These are phyloP conservation scores for Basidiobolus meristosporus DNA, from an alignment of 371 early-diverging fungal genomes.

Conservation along the genomic window DNA sequence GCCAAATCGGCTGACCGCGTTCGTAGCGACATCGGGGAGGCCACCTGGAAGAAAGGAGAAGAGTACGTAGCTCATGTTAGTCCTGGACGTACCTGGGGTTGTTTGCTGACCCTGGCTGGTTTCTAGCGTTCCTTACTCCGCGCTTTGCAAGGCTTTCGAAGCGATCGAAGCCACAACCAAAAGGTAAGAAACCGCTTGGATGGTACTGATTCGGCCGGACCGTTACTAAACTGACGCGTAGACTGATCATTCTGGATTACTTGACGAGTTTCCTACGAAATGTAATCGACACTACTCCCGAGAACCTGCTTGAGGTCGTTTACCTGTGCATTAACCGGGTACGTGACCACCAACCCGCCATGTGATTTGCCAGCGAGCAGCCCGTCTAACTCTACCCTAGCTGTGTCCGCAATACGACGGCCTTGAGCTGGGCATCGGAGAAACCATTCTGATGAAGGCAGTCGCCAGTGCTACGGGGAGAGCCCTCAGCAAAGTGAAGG, in stretches of 20 bases:
- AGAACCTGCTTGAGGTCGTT: conserved; percentile 51
- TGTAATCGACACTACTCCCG: conserved; percentile 48
- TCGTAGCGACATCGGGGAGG: no score
- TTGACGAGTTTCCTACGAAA: conserved; percentile 53
- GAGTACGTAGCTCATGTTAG: no score
- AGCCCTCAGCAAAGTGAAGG: conserved; percentile 51
- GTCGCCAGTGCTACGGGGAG: conserved; percentile 80
- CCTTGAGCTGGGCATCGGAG: conserved; percentile 92
- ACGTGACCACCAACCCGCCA: background rate
- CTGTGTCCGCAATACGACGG: conserved; percentile 91
- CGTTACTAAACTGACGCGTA: background rate
- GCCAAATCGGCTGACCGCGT: no score
- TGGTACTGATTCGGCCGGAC: background rate
- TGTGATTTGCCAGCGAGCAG: background rate
- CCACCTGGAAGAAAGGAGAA: no score
- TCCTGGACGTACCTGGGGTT: no score
- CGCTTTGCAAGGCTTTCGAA: conserved; percentile 75
- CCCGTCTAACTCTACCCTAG: conserved; percentile 11
- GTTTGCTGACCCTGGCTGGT: no score
- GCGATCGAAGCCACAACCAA: conserved; percentile 64
- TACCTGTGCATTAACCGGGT: conserved; percentile 90
- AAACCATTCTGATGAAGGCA: conserved; percentile 82
- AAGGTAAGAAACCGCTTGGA: conserved; percentile 13
- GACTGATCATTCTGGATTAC: background rate
- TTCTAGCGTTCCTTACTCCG: conserved; percentile 56